phyloP scores from a whole-genome alignment of 768 basidiomycete genomes.

The Mycena latifolia region DNA sequence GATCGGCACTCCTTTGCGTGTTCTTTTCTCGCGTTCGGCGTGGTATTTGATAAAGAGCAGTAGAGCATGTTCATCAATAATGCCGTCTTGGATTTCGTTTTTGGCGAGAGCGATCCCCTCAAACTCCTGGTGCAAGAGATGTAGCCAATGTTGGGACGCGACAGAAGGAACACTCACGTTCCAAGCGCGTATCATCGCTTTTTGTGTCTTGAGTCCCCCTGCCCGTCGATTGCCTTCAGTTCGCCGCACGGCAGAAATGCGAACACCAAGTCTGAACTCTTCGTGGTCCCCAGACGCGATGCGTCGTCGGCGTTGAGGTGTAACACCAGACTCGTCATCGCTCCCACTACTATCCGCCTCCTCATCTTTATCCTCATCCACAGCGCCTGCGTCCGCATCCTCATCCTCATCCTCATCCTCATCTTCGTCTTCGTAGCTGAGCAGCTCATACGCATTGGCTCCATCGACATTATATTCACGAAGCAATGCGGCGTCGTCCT shows the following conservation, averaged over 20 bases:
- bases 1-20: neutral
- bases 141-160: conserved; percentile 13
- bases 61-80: neutral
- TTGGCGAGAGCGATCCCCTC: neutral
- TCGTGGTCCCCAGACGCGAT: neutral
- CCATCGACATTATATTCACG: neutral
- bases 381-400: neutral
- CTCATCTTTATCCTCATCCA: neutral
- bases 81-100: neutral
- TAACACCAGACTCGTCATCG: neutral
- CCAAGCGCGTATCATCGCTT: conserved; percentile 38
- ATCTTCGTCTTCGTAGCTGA: neutral
- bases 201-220: conserved; percentile 43
- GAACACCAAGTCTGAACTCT: neutral
- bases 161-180: conserved; percentile 24
- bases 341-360: neutral
- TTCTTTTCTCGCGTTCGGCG: neutral
- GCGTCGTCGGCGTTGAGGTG: neutral
- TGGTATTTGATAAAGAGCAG: neutral
- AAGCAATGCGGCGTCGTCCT: neutral
- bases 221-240: conserved; percentile 40
- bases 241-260: conserved; percentile 36
- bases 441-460: neutral
- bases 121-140: conserved; percentile 12
- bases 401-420: neutral